A percentile compares a stretch with the other conserved stretches of the same genome.
Evolutionary conservation across 805 yeast genomes (phyloP).

Genomic region (Starmerella stigmatis): DNA sequence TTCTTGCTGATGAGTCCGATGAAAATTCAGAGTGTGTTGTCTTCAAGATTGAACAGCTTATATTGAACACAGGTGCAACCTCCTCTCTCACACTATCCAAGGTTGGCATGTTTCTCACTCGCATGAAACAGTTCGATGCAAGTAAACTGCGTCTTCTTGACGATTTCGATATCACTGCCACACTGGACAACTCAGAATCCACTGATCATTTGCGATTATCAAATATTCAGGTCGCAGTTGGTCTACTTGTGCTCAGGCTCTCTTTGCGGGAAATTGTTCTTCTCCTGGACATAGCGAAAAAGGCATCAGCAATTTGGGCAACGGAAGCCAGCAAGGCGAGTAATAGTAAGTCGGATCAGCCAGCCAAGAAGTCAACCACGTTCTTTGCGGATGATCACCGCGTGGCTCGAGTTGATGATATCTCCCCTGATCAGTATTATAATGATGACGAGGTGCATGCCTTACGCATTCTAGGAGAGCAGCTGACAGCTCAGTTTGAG

Average conservation of each 20-base stretch:
- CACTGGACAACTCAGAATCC: conserved; percentile 62
- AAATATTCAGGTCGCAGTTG: conserved; percentile 57
- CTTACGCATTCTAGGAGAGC: conserved; percentile 53
- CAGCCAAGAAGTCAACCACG: conserved; percentile 11
- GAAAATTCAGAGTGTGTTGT: conserved; percentile 76
- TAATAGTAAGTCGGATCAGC: conserved; percentile 7
- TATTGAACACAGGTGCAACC: conserved; percentile 57
- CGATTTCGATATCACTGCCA: conserved; percentile 71
- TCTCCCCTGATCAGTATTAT: background rate
- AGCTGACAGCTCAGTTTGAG: conserved; percentile 51
- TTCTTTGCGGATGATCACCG: conserved; percentile 18
- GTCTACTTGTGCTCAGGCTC: conserved; percentile 68
- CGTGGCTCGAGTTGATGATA: background rate
- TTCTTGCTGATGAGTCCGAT: conserved; percentile 68
- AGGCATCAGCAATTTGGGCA: conserved; percentile 42
- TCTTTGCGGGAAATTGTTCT: conserved; percentile 79
- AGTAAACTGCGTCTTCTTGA: conserved; percentile 66
- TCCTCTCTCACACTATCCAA: conserved; percentile 59
- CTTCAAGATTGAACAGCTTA: conserved; percentile 70
- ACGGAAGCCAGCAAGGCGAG: background rate
- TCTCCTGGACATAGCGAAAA: conserved; percentile 62
- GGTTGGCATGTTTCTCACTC: conserved; percentile 75
- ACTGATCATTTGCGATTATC: conserved; percentile 49
- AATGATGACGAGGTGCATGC: background rate
- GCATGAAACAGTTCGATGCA: conserved; percentile 57